Conservation (phyloP, 2,329 filamentous ascomycete genomes). For the Diaporthe caulivora region DNA sequence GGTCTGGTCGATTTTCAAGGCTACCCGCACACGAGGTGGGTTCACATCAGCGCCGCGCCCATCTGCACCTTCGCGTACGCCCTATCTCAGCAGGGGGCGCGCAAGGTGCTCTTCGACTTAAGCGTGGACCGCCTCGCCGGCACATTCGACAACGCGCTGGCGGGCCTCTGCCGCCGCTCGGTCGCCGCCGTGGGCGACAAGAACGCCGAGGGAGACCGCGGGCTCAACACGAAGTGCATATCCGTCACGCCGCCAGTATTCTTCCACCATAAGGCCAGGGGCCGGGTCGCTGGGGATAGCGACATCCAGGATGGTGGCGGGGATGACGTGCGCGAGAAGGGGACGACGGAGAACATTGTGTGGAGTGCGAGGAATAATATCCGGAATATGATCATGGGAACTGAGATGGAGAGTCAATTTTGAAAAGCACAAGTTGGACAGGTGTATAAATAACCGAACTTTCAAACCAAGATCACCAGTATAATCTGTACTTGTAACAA, state of each 20-base stretch:
- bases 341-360: constrained; percentile 49
- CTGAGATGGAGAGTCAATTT: constrained; percentile 45
- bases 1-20: constrained; percentile 46
- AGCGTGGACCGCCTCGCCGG: constrained; percentile 49
- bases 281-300: constrained; percentile 47
- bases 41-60: constrained; percentile 28
- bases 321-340: constrained; percentile 45
- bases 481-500: too few relatives aligned
- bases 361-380: constrained; percentile 50
- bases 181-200: constrained; percentile 43
- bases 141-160: constrained; percentile 52
- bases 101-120: constrained; percentile 51
- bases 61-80: constrained; percentile 50
- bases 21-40: constrained; percentile 33
- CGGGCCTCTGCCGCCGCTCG: constrained; percentile 51
- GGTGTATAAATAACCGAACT: too few relatives aligned
- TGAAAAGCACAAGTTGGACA: too few relatives aligned
- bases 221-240: constrained; percentile 45
- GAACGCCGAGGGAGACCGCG: constrained; percentile 26
- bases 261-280: constrained; percentile 49
- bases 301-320: constrained; percentile 46
- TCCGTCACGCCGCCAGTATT: constrained; percentile 52
- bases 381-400: constrained; percentile 46
- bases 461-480: too few relatives aligned
- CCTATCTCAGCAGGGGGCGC: constrained; percentile 49